These are phyloP conservation scores for Penicillium cosmopolitanum DNA, from an alignment of 495 filamentous ascomycete genomes.

Conservation along the genomic window DNA sequence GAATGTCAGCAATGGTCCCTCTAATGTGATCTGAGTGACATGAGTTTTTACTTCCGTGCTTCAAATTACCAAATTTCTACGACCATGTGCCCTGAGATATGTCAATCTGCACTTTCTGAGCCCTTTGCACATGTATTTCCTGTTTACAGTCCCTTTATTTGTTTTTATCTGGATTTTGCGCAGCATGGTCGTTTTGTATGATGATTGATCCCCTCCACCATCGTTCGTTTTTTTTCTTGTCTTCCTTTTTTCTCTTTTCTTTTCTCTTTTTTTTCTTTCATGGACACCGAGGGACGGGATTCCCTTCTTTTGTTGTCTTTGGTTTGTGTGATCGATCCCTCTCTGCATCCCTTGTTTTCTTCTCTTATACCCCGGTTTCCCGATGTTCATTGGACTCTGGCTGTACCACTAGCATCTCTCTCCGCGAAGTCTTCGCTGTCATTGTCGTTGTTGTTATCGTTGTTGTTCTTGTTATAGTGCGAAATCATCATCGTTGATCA, in stretches of 20 bases:
- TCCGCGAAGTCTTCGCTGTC: slow-evolving; percentile 20
- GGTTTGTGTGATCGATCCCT: slow-evolving; percentile 17
- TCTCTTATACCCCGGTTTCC: slow-evolving; percentile 41
- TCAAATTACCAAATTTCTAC: slow-evolving; percentile 13
- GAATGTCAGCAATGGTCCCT: slow-evolving; percentile 24
- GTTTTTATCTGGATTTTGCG: slow-evolving; percentile 18
- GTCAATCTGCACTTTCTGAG: slow-evolving; percentile 28
- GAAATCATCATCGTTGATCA: slow-evolving; percentile 19
- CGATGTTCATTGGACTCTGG: slow-evolving; percentile 41
- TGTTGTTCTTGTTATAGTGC: slow-evolving; percentile 18
- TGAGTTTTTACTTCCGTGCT: not conserved
- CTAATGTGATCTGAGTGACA: slow-evolving; percentile 44
- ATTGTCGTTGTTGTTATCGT: not conserved
- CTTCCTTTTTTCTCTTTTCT: slow-evolving; percentile 4
- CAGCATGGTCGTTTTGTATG: slow-evolving; percentile 27
- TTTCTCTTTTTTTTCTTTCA: slow-evolving; percentile 7
- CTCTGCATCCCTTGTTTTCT: slow-evolving; percentile 24
- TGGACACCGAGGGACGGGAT: slow-evolving; percentile 23
- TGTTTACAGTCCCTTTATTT: slow-evolving; percentile 9
- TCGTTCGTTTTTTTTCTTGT: slow-evolving; percentile 5
- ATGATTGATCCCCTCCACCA: slow-evolving; percentile 18
- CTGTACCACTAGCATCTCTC: slow-evolving; percentile 39
- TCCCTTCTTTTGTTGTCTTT: slow-evolving; percentile 28
- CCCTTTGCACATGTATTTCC: slow-evolving; percentile 27
- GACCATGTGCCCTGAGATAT: slow-evolving; percentile 34